Conservation (phyloP, 768 basidiomycete species). For the Phanerochaete sordida region DNA sequence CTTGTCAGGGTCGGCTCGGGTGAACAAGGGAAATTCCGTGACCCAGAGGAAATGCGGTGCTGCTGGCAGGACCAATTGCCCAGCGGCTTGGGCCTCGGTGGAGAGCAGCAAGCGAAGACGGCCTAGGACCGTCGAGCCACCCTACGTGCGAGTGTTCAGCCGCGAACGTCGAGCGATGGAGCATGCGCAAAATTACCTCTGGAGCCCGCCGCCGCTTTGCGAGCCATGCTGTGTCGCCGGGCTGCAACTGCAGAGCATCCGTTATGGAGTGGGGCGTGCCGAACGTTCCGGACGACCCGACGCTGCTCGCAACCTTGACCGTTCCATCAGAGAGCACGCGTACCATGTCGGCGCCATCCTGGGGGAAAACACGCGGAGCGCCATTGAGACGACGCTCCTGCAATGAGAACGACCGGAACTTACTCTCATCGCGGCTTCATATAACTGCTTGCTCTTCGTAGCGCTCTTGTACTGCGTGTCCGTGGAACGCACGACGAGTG, state of each 20-base stretch:
- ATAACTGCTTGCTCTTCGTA: background rate
- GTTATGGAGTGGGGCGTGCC: conserved; percentile 4
- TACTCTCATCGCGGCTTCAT: conserved; percentile 7
- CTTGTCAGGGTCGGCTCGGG: conserved; percentile 84
- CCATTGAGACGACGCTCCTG: background rate
- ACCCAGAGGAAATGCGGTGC: conserved; percentile 90
- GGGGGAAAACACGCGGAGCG: background rate
- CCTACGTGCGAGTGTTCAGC: conserved; percentile 42
- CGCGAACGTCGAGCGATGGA: background rate
- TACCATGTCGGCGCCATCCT: conserved; percentile 3
- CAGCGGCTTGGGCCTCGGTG: conserved; percentile 60
- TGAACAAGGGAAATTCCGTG: conserved; percentile 93
- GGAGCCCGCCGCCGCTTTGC: conserved; percentile 45
- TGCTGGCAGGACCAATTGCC: conserved; percentile 49
- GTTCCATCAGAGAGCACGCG: background rate
- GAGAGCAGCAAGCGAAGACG: conserved; percentile 62
- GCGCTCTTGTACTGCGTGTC: conserved; percentile 3
- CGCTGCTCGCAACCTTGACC: background rate
- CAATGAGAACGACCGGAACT: background rate
- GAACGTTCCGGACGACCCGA: background rate
- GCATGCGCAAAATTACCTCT: conserved; percentile 36
- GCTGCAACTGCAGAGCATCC: conserved; percentile 37
- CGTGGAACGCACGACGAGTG: conserved; percentile 8
- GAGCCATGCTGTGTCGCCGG: conserved; percentile 43
- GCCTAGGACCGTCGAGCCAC: conserved; percentile 83